These are phyloP conservation scores for Articulospora tetracladia DNA, from an alignment of 495 filamentous ascomycete genomes.

Conservation along the genomic window DNA sequence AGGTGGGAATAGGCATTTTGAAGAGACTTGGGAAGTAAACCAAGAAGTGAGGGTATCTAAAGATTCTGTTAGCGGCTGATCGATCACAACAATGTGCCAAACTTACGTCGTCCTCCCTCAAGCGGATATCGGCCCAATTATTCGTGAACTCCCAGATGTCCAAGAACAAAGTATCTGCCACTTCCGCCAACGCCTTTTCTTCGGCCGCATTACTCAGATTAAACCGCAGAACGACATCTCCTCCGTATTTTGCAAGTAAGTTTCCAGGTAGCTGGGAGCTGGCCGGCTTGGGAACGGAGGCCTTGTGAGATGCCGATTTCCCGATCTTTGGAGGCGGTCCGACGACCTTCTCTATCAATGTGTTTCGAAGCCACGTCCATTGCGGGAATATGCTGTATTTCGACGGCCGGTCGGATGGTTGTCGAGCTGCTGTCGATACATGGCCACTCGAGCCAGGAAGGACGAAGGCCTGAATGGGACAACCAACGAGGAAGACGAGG, in stretches of 20 bases:
- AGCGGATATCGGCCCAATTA: slow-evolving; percentile 81
- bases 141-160: slow-evolving; percentile 88
- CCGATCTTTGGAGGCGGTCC: slow-evolving; percentile 36
- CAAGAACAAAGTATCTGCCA: slow-evolving; percentile 69
- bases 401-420: neutral
- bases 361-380: slow-evolving; percentile 58
- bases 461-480: slow-evolving; percentile 20
- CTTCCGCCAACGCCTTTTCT: slow-evolving; percentile 67
- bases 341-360: slow-evolving; percentile 61
- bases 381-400: slow-evolving; percentile 27
- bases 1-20: slow-evolving; percentile 68
- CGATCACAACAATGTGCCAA: slow-evolving; percentile 1
- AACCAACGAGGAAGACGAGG: slow-evolving; percentile 5
- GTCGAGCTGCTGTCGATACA: slow-evolving; percentile 6
- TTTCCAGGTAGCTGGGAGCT: slow-evolving; percentile 37
- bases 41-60: slow-evolving; percentile 74
- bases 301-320: slow-evolving; percentile 14
- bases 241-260: slow-evolving; percentile 63
- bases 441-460: slow-evolving; percentile 20
- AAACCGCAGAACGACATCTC: slow-evolving; percentile 86
- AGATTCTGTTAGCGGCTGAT: slow-evolving; percentile 6
- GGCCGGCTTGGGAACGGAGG: slow-evolving; percentile 18
- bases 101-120: slow-evolving; percentile 72
- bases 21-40: slow-evolving; percentile 71
- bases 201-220: slow-evolving; percentile 68